A percentile compares a stretch with the other conserved stretches of the same genome.
These are phyloP conservation scores for Russula ochroleuca DNA, from an alignment of 768 basidiomycete species.

Conservation along the genomic window DNA sequence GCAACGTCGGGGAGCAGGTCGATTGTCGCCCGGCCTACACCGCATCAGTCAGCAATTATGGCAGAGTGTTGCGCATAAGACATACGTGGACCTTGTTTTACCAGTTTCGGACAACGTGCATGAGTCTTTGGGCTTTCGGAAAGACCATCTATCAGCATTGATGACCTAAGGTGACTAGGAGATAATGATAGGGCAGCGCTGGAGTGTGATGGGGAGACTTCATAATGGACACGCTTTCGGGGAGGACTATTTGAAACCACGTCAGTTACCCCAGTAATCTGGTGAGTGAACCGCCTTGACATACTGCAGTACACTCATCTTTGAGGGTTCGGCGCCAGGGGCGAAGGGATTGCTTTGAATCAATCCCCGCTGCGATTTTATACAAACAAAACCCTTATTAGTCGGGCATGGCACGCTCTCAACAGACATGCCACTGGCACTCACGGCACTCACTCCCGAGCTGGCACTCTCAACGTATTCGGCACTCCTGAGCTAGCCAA, in stretches of 20 bases:
- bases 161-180: not conserved
- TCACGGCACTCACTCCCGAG: not conserved
- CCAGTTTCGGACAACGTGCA: not conserved
- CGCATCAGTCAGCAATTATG: not conserved
- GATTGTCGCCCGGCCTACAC: not conserved
- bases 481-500: no score
- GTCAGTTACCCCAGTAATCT: not conserved
- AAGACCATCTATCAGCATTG: not conserved
- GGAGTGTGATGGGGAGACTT: not conserved
- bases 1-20: not conserved
- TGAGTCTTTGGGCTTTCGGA: not conserved
- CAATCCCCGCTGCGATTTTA: not conserved
- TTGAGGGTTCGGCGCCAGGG: not conserved
- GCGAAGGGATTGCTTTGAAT: not conserved
- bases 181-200: not conserved
- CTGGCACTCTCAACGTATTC: no score
- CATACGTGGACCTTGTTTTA: not conserved
- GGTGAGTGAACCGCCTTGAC: no score
- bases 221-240: not conserved
- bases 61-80: not conserved
- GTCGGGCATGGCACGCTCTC: not conserved
- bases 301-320: not conserved
- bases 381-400: no score
- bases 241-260: not conserved
- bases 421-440: not conserved